These are phyloP conservation scores for Dryadomyces quercivorus DNA, from an alignment of 2,329 filamentous ascomycete genomes.

Conservation along the genomic window DNA sequence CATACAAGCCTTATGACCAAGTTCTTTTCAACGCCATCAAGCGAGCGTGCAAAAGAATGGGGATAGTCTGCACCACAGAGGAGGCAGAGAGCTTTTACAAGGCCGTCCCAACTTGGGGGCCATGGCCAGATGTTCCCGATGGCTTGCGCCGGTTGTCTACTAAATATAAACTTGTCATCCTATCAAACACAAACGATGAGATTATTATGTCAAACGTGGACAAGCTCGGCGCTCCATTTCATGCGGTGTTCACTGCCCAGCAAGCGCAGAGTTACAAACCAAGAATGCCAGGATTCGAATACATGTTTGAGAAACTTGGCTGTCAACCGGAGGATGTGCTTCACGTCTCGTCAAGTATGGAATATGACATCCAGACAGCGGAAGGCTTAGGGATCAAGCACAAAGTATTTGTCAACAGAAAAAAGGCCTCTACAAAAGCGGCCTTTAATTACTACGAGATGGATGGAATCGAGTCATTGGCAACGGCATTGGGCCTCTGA, in stretches of 20 bases:
- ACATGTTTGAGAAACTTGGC: slow-evolving; percentile 1
- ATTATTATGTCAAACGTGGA: neutral
- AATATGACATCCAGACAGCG: neutral
- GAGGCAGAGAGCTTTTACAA: slow-evolving; percentile 1
- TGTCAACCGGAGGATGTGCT: neutral
- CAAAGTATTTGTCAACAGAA: neutral
- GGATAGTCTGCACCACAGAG: neutral
- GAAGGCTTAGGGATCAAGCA: slow-evolving; percentile 1
- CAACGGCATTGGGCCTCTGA: neutral
- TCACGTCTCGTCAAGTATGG: slow-evolving; percentile 1
- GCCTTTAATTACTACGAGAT: neutral
- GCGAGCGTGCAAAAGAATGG: neutral
- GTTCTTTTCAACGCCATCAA: neutral
- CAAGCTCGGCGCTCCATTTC: neutral
- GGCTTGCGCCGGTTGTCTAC: slow-evolving; percentile 1
- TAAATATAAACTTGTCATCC: neutral
- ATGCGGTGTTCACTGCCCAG: neutral
- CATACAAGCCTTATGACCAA: neutral
- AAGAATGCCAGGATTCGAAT: neutral
- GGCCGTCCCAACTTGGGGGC: neutral
- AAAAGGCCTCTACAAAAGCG: neutral
- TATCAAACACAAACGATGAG: slow-evolving; percentile 1
- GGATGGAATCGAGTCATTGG: neutral
- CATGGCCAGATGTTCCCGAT: slow-evolving; percentile 1
- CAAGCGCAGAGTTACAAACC: slow-evolving; percentile 3